These are phyloP conservation scores for Pichia sp. DNA, from an alignment of 1,139 yeast species.

Conservation along the genomic window DNA sequence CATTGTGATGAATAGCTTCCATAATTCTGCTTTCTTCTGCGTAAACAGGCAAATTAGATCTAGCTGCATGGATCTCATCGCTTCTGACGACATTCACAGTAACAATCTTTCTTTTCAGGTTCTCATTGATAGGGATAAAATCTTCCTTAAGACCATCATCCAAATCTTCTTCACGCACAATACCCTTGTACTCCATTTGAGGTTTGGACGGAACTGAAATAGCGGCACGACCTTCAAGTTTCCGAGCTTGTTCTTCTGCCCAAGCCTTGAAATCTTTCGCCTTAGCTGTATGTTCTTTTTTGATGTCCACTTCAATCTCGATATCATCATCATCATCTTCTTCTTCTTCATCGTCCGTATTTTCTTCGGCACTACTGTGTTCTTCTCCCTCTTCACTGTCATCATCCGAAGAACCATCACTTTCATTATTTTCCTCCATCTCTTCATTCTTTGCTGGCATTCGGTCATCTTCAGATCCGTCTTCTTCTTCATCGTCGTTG, in stretches of 20 bases:
- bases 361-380: constrained; percentile 18
- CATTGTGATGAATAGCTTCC: constrained; percentile 95
- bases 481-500: constrained; percentile 10
- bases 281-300: constrained; percentile 27
- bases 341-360: constrained; percentile 25
- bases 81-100: constrained; percentile 63
- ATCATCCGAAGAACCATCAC: too few relatives aligned
- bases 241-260: constrained; percentile 53
- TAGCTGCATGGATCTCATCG: constrained; percentile 53
- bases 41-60: constrained; percentile 79
- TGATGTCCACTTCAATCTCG: constrained; percentile 27
- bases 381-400: constrained; percentile 18
- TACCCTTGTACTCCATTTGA: constrained; percentile 40
- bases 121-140: constrained; percentile 47
- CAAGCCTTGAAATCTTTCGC: constrained; percentile 49
- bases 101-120: constrained; percentile 53
- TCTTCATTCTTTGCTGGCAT: constrained; percentile 17
- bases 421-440: constrained; percentile 18
- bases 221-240: constrained; percentile 50
- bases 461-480: constrained; percentile 16
- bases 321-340: constrained; percentile 19
- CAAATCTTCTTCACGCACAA: constrained; percentile 53
- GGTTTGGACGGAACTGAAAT: constrained; percentile 41
- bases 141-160: constrained; percentile 58
- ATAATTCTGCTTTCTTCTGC: constrained; percentile 88